Conservation (phyloP, 208 protist species). For the Leishmania lainsoni region DNA sequence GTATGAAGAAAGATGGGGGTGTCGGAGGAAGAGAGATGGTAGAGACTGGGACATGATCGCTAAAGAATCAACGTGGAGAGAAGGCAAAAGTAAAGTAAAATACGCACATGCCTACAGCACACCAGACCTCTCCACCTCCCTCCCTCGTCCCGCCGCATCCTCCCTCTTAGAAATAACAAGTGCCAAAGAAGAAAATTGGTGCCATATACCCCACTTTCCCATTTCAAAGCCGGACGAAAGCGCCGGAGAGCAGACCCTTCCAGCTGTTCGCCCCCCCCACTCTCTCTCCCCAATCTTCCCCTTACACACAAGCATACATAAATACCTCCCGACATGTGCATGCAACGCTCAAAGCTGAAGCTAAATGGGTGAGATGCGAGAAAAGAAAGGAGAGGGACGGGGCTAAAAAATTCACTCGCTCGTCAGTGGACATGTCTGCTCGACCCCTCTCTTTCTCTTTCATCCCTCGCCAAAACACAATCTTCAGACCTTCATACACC, state of each 20-base stretch:
- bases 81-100: background rate
- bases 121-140: background rate
- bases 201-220: background rate
- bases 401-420: background rate
- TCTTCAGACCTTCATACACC: too few relatives aligned
- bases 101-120: background rate
- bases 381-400: background rate
- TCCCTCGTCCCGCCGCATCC: background rate
- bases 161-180: too few relatives aligned
- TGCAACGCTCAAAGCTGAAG: background rate
- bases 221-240: background rate
- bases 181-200: too few relatives aligned
- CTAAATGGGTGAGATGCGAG: background rate
- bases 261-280: background rate
- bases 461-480: too few relatives aligned
- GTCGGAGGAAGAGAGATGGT: background rate
- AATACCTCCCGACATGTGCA: background rate
- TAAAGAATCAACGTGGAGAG: too few relatives aligned
- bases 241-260: background rate
- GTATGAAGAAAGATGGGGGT: background rate
- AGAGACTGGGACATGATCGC: background rate
- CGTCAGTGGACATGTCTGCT: background rate
- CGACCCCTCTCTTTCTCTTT: background rate
- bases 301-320: background rate
- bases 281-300: background rate